Percentiles rank a stretch among this genome's conserved stretches.
These are phyloP conservation scores for Phylloporus sp. DNA, from an alignment of 768 basidiomycete species.

Conservation along the genomic window DNA sequence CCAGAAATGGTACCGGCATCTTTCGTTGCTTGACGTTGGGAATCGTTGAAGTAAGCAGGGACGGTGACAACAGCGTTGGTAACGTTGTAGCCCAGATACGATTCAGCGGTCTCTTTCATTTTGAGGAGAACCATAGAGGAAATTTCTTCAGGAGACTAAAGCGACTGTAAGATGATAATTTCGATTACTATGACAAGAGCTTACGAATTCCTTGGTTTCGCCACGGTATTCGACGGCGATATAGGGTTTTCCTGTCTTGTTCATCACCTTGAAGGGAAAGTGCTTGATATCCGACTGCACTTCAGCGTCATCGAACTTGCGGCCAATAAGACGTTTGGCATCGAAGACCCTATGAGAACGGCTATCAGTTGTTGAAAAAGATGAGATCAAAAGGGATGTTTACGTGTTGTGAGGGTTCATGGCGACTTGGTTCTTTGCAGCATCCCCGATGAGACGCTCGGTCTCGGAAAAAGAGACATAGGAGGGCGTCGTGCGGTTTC, in stretches of 20 bases:
- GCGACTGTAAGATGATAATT: slow-evolving; percentile 12
- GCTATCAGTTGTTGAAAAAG: slow-evolving; percentile 1
- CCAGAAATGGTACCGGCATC: slow-evolving; percentile 95
- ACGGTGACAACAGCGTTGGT: slow-evolving; percentile 94
- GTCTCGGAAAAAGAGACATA: slow-evolving; percentile 93
- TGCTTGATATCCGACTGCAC: slow-evolving; percentile 83
- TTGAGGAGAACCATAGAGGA: slow-evolving; percentile 96
- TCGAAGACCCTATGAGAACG: slow-evolving; percentile 73
- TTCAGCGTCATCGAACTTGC: slow-evolving; percentile 81
- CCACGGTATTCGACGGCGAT: slow-evolving; percentile 88
- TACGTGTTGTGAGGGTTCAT: slow-evolving; percentile 96
- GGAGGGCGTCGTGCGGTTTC: slow-evolving; percentile 92
- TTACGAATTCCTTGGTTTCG: slow-evolving; percentile 89
- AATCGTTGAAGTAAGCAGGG: slow-evolving; percentile 99
- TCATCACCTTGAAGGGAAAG: slow-evolving; percentile 91
- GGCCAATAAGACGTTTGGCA: slow-evolving; percentile 96
- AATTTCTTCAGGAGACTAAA: slow-evolving; percentile 89
- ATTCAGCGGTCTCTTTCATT: slow-evolving; percentile 98
- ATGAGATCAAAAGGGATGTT: slow-evolving; percentile 5
- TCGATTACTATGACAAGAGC: slow-evolving; percentile 21
- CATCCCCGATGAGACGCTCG: slow-evolving; percentile 98
- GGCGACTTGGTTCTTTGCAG: slow-evolving; percentile 97
- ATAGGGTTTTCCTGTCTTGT: slow-evolving; percentile 85
- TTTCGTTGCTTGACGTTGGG: slow-evolving; percentile 97
- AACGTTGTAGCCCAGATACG: slow-evolving; percentile 82